Evolutionary conservation across 2,329 filamentous ascomycete species (phyloP), one percentile per base, ranked within the genome.

Genomic region (Botrytis byssoidea): DNA sequence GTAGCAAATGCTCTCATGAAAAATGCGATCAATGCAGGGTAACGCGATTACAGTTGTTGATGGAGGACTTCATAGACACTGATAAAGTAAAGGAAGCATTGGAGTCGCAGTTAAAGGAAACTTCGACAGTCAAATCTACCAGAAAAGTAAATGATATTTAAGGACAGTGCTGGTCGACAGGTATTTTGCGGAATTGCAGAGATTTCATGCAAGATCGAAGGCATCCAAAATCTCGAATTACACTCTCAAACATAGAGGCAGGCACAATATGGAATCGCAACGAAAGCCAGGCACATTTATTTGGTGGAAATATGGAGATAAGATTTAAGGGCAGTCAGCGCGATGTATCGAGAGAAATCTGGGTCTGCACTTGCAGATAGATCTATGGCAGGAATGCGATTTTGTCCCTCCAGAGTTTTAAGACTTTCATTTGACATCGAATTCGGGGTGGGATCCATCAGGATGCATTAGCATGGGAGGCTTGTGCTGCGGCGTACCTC

Each of bases 351-450:
- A 42, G 6, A 16, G 18, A 29, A 25, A 32, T 42, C n/a, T 57
- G n/a, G 37, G 35, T 42, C 66, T 69, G 48, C 35, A 57, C 66
- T 69, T n/a, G 40, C 48, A 69, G 48, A 40, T 57, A n/a, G 22
- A 69, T 44, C 8, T 69, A 57, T 25, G 16, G 18, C 25, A 29
- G 5, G 35, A 42, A 8, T 7, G n/a, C 14, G n/a, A 57, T 29
- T 29, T 18, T 7, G n/a, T 18, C 51, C 7, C 22, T 51, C 4
- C 18, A 18, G 14, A 3, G n/a, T 29, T 32, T 18, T 7, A 57
- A 57, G n/a, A 18, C 16, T 57, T 8, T 7, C 51, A 32, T 32
- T 14, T 29, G n/a, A 18, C 14, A 55, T 55, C n/a, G 51, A n/a
- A 29, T 55, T 29, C 14, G 12, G 51, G 25, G 14, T 18, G n/a